Evolutionary conservation across 768 basidiomycete genomes (phyloP), one percentile per base, ranked within the genome.

Genomic region (Pleurotus eryngii): DNA sequence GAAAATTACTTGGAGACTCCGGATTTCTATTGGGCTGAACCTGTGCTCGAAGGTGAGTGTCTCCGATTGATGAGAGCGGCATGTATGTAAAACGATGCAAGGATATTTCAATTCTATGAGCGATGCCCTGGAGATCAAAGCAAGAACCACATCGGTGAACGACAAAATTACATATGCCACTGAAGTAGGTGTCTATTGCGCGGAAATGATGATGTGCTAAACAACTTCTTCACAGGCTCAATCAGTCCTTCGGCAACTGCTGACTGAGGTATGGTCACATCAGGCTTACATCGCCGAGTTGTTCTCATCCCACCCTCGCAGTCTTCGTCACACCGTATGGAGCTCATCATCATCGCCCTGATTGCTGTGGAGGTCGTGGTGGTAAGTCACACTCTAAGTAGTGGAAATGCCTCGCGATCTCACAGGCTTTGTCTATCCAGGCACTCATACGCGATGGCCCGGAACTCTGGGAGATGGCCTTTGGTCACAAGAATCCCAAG

Each of bases 311-410:
- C 48, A 18, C n/a, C 26, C 48, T 49, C 59, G 8, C 64, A 96
- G 91, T 91, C 92, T 3, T 92, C 90, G 4, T 83, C 81, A 2
- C 92, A 97, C 65, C 85, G 90, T 2, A 95, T 98, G 90, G 96
- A 98, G 72, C 76, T 96, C 4, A 90, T 98, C 60, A 98, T 98
- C 68, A 98, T 98, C 62, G 80, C 84, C 1, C 86, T 98, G 49
- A 97, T 98, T 65, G 92, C 95, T 0, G 92, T 97, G 9, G 94
- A 96, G 70, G 93, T 95, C n/a, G 77, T 93, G 64, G 89, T 97
- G 49, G 94, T 95, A 65, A 67, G 86, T 74, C 35, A 26, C 12
- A 30, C 27, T 49, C 35, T 35, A 20, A 20, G 20, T 20, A 9
- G 30, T 35, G 8, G 30, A 9, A 35, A 11, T 35, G 9, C 30